Base-by-base conservation (phyloP, 805 yeast genomes). In the Kuraishia ogatae region DNA sequence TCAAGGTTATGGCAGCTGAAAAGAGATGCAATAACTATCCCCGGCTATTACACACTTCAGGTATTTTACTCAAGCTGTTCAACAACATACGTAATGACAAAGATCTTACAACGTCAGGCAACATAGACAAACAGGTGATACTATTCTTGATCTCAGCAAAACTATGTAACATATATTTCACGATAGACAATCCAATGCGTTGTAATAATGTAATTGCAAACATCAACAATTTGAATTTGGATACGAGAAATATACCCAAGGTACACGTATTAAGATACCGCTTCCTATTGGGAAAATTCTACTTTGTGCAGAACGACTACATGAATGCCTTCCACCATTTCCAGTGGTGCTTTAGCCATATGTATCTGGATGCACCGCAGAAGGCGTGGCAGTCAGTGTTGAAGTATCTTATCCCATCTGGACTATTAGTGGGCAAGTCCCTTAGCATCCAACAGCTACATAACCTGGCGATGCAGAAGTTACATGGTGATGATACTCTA, bases 201-300 rank as follows among this genome's bases (percentile, higher is more conserved):
- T 83, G 88, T 66, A 75, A 82, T 39, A 82, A 83, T 60, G 81
- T 83, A 47, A 82, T 82, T 61, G 76, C 84, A 39, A 83, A 83
- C 64, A 77, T 83, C 71, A 80, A 78, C 60, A 79, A 75, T 51
- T 72, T 83, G 20, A 69, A 71, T 23, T 67, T 83, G 47, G 72
- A 71, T 47, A 74, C 75, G 53, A 59, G 59, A 2, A 65, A 70
- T n/a, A 81, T 75, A 48, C 64, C 74, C 2, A 70, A 61, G 48
- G 65, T 74, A 19, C 81, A 80, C 58, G 75, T 79, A 50, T 62
- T 82, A 6, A 78, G 76, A 53, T 83, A 81, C 64, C 65, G 87
- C 51, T 82, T 72, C 61, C 74, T 79, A 51, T 66, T 82, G 50
- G 83, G 83, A 0, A 74, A 77, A 54, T 83, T 75, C 58, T 78